These are phyloP conservation scores for Blepharisma japonicum DNA, from an alignment of 73 alveolate genomes.

Conservation along the genomic window DNA sequence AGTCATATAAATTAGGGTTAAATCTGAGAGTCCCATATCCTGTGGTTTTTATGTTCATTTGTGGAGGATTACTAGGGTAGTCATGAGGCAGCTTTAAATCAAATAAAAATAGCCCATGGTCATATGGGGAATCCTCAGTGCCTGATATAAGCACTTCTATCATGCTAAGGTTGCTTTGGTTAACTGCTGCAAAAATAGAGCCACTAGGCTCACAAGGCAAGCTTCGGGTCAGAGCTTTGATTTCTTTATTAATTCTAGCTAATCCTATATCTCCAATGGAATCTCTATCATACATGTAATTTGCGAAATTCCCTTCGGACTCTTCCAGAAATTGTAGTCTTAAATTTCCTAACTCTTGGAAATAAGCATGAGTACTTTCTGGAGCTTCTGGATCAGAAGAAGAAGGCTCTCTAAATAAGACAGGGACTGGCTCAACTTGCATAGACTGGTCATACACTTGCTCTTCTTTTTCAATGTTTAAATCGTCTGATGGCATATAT, in stretches of 20 bases:
- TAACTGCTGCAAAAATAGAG: slow-evolving; percentile 80
- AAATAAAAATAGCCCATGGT: slow-evolving; percentile 69
- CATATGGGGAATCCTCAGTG: slow-evolving; percentile 79
- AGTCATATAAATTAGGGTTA: slow-evolving; percentile 71
- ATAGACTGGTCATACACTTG: too few relatives aligned
- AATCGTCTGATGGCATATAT: too few relatives aligned
- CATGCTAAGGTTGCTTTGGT: slow-evolving; percentile 69
- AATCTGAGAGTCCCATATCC: slow-evolving; percentile 66
- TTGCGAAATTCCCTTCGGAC: too few relatives aligned
- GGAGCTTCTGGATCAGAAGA: too few relatives aligned
- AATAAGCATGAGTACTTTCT: too few relatives aligned
- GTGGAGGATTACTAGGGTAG: slow-evolving; percentile 72
- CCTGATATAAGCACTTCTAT: slow-evolving; percentile 78
- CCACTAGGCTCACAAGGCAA: slow-evolving; percentile 80
- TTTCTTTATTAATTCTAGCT: slow-evolving; percentile 45
- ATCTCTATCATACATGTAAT: too few relatives aligned
- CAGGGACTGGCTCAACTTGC: too few relatives aligned
- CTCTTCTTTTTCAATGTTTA: too few relatives aligned
- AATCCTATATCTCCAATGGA: too few relatives aligned
- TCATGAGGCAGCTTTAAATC: slow-evolving; percentile 58
- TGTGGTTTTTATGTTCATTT: slow-evolving; percentile 57
- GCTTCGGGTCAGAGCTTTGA: slow-evolving; percentile 67
- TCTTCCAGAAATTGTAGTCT: too few relatives aligned
- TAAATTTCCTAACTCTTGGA: too few relatives aligned
- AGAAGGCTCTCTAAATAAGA: too few relatives aligned